A percentile compares a stretch with the other conserved stretches of the same genome.
phyloP scores from a whole-genome alignment of 2,329 filamentous ascomycete genomes.

The Beauveria bassiana region DNA sequence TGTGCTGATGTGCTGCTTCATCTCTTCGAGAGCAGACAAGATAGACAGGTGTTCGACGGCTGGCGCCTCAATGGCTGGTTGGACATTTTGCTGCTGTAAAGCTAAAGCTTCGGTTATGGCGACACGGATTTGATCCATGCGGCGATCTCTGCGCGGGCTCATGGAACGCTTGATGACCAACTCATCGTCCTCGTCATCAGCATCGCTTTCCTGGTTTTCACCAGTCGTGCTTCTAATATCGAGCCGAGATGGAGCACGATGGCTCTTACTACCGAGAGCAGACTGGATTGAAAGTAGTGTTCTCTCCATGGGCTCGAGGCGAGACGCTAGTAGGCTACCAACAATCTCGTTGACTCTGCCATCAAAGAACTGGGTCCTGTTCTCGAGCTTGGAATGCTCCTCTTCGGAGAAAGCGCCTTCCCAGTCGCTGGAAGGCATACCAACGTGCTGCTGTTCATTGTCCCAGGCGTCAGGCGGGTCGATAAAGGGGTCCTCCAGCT shows the following conservation, averaged over 20 bases:
- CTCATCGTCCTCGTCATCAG: conserved; percentile 87
- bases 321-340: conserved; percentile 65
- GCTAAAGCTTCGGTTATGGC: conserved; percentile 68
- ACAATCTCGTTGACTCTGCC: conserved; percentile 82
- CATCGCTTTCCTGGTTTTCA: conserved; percentile 75
- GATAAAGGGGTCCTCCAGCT: conserved; percentile 55
- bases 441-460: conserved; percentile 29
- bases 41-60: conserved; percentile 35
- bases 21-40: conserved; percentile 58
- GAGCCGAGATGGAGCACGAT: conserved; percentile 46
- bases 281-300: conserved; percentile 70
- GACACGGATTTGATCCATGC: conserved; percentile 71
- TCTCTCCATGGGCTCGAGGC: conserved; percentile 73
- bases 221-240: conserved; percentile 60
- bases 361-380: conserved; percentile 82
- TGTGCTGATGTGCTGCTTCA: conserved; percentile 42
- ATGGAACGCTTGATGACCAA: conserved; percentile 56
- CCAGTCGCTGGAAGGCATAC: conserved; percentile 79
- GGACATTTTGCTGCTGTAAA: conserved; percentile 40
- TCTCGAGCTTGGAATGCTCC: conserved; percentile 75
- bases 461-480: conserved; percentile 43
- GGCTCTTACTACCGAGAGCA: conserved; percentile 51
- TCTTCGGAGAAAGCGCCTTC: conserved; percentile 76
- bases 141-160: conserved; percentile 72
- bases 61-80: conserved; percentile 20